Evolutionary conservation across 2,329 filamentous ascomycete genomes (phyloP).

Genomic region (Gaeumannomyces tritici): DNA sequence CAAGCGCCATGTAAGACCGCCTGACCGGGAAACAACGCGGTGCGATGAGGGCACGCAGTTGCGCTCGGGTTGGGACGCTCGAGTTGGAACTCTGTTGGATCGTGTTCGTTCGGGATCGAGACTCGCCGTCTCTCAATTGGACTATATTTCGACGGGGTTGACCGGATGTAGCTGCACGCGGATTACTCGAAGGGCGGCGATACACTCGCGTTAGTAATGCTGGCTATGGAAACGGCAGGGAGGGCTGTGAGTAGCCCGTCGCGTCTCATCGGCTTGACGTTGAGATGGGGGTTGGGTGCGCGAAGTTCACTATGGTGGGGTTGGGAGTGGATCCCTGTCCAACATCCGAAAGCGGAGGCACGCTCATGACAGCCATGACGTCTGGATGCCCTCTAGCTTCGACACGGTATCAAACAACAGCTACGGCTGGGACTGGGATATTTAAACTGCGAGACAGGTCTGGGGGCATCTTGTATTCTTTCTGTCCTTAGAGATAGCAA

Average conservation of each 20-base stretch:
- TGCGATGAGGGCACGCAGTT: not conserved
- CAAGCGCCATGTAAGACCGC: not conserved
- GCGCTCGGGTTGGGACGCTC: not conserved
- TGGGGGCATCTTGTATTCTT: not conserved
- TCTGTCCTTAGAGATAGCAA: too few relatives aligned
- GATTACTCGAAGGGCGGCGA: too few relatives aligned
- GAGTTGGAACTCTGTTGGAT: not conserved
- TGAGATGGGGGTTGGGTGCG: not conserved
- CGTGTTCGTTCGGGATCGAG: not conserved
- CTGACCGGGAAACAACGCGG: not conserved
- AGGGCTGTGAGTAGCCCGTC: not conserved
- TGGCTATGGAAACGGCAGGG: not conserved
- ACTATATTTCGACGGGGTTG: not conserved
- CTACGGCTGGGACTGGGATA: too few relatives aligned
- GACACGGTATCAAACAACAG: not conserved
- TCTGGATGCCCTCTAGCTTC: too few relatives aligned
- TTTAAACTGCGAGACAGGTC: not conserved
- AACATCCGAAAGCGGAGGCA: not conserved
- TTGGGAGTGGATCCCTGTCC: not conserved
- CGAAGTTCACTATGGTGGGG: not conserved
- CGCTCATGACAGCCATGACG: not conserved
- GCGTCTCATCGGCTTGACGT: not conserved
- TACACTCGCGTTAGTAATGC: not conserved
- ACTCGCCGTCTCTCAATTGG: not conserved
- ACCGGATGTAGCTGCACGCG: not conserved